These are phyloP conservation scores for Wallacemonas sp. DNA, from an alignment of 208 protist genomes.

Conservation along the genomic window DNA sequence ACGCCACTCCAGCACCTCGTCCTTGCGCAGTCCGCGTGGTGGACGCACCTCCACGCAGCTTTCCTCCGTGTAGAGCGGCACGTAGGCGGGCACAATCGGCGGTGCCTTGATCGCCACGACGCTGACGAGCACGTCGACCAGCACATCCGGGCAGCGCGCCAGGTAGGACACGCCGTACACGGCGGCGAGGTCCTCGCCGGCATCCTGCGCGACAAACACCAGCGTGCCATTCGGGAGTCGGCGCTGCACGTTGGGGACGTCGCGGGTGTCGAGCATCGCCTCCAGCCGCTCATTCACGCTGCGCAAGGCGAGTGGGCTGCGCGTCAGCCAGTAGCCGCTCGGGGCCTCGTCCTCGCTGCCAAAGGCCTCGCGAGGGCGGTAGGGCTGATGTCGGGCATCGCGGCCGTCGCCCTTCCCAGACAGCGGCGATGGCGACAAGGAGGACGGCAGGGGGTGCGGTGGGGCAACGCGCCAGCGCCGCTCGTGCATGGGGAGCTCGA, in stretches of 20 bases:
- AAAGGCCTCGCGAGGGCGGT: slow-evolving; percentile 4
- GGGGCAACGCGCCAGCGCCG: slow-evolving; percentile 46
- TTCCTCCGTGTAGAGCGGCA: slow-evolving; percentile 80
- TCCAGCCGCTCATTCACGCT: slow-evolving; percentile 54
- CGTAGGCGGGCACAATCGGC: slow-evolving; percentile 54
- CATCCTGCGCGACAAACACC: slow-evolving; percentile 69
- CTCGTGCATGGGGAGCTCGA: slow-evolving; percentile 79
- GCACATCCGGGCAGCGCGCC: slow-evolving; percentile 62
- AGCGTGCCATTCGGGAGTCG: slow-evolving; percentile 65
- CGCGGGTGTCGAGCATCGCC: slow-evolving; percentile 54
- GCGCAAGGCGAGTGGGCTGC: slow-evolving; percentile 42
- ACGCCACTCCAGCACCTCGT: slow-evolving; percentile 66
- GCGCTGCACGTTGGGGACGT: slow-evolving; percentile 68
- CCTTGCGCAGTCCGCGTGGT: slow-evolving; percentile 64
- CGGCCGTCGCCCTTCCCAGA: not conserved
- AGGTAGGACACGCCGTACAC: slow-evolving; percentile 42
- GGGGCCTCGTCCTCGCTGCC: slow-evolving; percentile 19
- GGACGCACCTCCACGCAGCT: slow-evolving; percentile 57
- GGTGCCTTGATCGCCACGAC: slow-evolving; percentile 59
- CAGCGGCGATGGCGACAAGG: not conserved
- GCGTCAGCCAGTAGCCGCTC: slow-evolving; percentile 48
- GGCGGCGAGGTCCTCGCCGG: slow-evolving; percentile 45
- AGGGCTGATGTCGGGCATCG: slow-evolving; percentile 10
- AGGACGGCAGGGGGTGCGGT: slow-evolving; percentile 24
- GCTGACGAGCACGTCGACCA: slow-evolving; percentile 52